Percentiles rank a stretch among this genome's conserved stretches.
Evolutionary conservation across 257 asterid species (phyloP).

Genomic region (Misopates orontium): DNA sequence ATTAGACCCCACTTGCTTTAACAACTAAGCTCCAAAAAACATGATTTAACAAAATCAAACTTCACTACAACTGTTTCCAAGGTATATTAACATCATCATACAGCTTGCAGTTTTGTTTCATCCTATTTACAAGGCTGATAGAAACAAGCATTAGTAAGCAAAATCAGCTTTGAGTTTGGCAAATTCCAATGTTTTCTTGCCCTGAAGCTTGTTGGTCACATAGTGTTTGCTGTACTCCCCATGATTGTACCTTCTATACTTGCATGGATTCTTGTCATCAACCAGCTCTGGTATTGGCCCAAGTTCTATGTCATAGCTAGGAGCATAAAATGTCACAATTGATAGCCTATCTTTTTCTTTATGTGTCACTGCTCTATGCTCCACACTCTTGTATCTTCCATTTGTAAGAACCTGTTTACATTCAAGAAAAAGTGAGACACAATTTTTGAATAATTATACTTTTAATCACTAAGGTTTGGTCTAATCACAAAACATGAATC

Average conservation of each 20-base stretch:
- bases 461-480: too few species aligned
- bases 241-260: slow-evolving; percentile 85
- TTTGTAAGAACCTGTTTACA: slow-evolving; percentile 71
- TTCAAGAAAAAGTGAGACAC: not conserved
- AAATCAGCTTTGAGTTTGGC: slow-evolving; percentile 43
- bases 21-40: slow-evolving; percentile 29
- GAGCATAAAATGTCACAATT: slow-evolving; percentile 94
- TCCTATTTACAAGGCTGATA: slow-evolving; percentile 26
- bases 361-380: slow-evolving; percentile 90
- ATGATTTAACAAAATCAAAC: not conserved
- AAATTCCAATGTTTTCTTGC: slow-evolving; percentile 87
- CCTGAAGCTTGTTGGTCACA: slow-evolving; percentile 84
- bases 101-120: slow-evolving; percentile 34
- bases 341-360: slow-evolving; percentile 77
- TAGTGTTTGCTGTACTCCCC: slow-evolving; percentile 93
- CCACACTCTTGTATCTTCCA: slow-evolving; percentile 94
- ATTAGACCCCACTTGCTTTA: slow-evolving; percentile 25
- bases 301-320: slow-evolving; percentile 76
- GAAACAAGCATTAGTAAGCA: not conserved
- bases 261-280: slow-evolving; percentile 53
- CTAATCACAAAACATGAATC: too few species aligned
- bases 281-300: slow-evolving; percentile 67
- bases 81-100: not conserved
- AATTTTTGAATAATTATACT: too few species aligned
- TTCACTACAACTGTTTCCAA: slow-evolving; percentile 16